phyloP scores from a whole-genome alignment of 176 grass and related monocot species.

The Avena atlantica region DNA sequence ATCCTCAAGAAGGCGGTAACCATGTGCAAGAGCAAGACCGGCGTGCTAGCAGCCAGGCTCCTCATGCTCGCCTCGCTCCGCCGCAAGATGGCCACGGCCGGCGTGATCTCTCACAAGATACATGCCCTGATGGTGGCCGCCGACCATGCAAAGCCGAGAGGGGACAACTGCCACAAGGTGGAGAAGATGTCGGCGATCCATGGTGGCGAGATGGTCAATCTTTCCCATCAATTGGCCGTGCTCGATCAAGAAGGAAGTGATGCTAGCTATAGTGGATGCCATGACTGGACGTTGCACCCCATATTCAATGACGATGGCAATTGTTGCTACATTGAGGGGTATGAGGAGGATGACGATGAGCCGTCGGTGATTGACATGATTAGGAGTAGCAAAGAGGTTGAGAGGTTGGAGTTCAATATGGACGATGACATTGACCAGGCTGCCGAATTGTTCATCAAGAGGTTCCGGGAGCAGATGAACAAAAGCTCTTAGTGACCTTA shows the following conservation, averaged over 20 bases:
- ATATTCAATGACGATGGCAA: constrained; percentile 42
- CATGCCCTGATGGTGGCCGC: constrained; percentile 51
- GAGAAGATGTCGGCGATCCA: not conserved
- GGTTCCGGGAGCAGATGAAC: too few relatives aligned
- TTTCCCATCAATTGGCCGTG: constrained; percentile 10
- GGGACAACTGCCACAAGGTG: not conserved
- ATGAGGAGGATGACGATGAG: not conserved
- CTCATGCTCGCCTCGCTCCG: constrained; percentile 57
- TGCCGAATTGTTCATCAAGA: too few relatives aligned
- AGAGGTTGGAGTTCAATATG: too few relatives aligned
- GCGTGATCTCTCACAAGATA: constrained; percentile 60
- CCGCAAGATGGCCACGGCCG: constrained; percentile 46
- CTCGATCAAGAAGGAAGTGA: constrained; percentile 18
- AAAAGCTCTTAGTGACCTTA: too few relatives aligned
- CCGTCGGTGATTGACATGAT: constrained; percentile 69
- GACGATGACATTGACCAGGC: too few relatives aligned
- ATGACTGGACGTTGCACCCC: constrained; percentile 46
- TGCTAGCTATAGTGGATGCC: constrained; percentile 25
- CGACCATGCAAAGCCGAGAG: constrained; percentile 12
- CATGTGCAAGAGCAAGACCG: constrained; percentile 60
- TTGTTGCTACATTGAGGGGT: not conserved
- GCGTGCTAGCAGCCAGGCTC: constrained; percentile 51
- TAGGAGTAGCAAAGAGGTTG: constrained; percentile 54
- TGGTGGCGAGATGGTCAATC: constrained; percentile 5
- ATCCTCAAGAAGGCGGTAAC: constrained; percentile 72